Conservation (phyloP, 2,329 filamentous ascomycete genomes). For the Fusarium sp. region DNA sequence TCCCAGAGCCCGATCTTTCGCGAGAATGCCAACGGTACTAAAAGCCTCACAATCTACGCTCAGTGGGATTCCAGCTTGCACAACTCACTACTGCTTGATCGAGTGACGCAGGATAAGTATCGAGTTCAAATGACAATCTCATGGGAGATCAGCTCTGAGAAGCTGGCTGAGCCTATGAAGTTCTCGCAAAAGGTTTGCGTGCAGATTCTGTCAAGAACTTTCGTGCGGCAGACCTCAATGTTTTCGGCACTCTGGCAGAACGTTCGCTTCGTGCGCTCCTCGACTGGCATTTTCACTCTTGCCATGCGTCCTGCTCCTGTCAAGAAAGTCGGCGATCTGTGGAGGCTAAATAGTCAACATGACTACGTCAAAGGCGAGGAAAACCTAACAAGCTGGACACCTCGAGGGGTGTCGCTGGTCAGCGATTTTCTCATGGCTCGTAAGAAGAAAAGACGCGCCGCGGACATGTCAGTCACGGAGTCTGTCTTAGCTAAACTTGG, state of each 20-base stretch:
- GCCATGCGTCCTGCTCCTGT: constrained; percentile 88
- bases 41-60: constrained; percentile 84
- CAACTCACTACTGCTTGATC: constrained; percentile 90
- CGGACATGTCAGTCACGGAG: constrained; percentile 82
- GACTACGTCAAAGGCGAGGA: constrained; percentile 98
- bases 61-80: constrained; percentile 98
- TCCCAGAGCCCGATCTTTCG: constrained; percentile 81
- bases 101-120: constrained; percentile 91
- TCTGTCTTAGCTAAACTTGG: constrained; percentile 70
- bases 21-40: constrained; percentile 89
- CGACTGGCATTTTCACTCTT: constrained; percentile 86
- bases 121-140: constrained; percentile 86
- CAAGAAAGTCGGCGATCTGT: constrained; percentile 90
- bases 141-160: constrained; percentile 87
- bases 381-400: constrained; percentile 83
- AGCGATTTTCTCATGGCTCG: constrained; percentile 82
- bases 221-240: constrained; percentile 86
- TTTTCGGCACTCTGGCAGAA: constrained; percentile 89
- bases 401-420: constrained; percentile 90
- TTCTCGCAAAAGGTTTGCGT: constrained; percentile 84
- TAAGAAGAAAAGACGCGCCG: constrained; percentile 77
- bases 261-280: constrained; percentile 86
- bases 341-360: constrained; percentile 94
- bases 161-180: constrained; percentile 86
- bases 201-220: constrained; percentile 85